Evolutionary conservation across 2,329 filamentous ascomycete species (phyloP), one percentile per base, ranked within the genome.

Genomic region (Calycina herbarum): DNA sequence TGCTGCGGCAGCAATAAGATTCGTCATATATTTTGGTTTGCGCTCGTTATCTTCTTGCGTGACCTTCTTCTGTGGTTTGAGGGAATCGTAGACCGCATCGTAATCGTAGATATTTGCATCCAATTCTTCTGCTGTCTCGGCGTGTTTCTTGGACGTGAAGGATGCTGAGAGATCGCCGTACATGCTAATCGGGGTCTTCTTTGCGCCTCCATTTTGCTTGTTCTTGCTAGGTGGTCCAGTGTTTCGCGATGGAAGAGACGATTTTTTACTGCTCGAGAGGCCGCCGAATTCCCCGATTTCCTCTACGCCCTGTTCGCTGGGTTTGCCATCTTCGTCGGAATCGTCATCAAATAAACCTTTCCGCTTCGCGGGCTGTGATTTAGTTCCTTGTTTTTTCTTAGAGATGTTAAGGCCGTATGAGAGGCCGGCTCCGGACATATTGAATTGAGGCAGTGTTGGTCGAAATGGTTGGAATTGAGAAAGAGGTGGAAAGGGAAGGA

Each of bases 61-160:
- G 4, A 80, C 81, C 66, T 84, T 83, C 70, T 86, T 84, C 66
- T 87, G 83, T 17, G 86, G 85, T 70, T 92, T 89, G 51, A 94
- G 82, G 0, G 89, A 90, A 72, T 94, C 91, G 79, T 93, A 94
- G 27, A 92, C 90, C 1, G 85, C 85, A 76, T 96, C 92, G 79
- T 95, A 96, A 78, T 95, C 92, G 81, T 94, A 95, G 71, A 95
- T 88, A 59, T 86, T 89, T 1, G 90, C 81, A 73, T 95, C 92
- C 8, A 90, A 75, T 66, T 86, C 83, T 67, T 87, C 82, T 1
- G 90, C 91, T 17, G 86, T 85, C 68, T 88, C 82, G 45, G 86
- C 85, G 71, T 90, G 83, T 71, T 85, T 87, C 62, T 86, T 85
- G 31, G 89, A 86, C 35, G 86, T 81, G 38, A 89, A 81, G 1